These are phyloP conservation scores for Orbilia oligospora DNA, from an alignment of 2,329 filamentous ascomycete genomes.

Conservation along the genomic window DNA sequence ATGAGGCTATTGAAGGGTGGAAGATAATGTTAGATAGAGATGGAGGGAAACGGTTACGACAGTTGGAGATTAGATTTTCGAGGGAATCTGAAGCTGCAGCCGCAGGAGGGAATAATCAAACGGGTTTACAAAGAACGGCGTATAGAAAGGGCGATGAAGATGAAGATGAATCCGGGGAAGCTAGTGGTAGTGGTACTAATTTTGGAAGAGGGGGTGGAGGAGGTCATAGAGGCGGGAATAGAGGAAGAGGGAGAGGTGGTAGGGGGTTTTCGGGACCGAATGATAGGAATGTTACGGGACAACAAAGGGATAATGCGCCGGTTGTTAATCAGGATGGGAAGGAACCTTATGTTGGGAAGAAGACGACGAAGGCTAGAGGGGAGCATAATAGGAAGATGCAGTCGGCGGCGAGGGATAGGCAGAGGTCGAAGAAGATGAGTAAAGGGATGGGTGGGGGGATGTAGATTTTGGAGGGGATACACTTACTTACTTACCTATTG, in stretches of 20 bases:
- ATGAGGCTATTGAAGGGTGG: slow-evolving; percentile 95
- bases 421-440: slow-evolving; percentile 54
- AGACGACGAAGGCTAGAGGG: slow-evolving; percentile 54
- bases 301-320: slow-evolving; percentile 44
- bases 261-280: slow-evolving; percentile 41
- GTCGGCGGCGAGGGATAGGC: slow-evolving; percentile 48
- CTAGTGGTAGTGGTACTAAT: neutral
- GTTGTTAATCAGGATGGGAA: slow-evolving; percentile 33
- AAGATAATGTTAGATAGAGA: slow-evolving; percentile 67
- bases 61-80: slow-evolving; percentile 50
- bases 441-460: slow-evolving; percentile 34
- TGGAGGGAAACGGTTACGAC: slow-evolving; percentile 40
- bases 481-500: too few species aligned
- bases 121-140: slow-evolving; percentile 29
- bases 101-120: slow-evolving; percentile 2
- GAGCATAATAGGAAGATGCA: slow-evolving; percentile 57
- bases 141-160: slow-evolving; percentile 46
- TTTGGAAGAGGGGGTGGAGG: neutral
- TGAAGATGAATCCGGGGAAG: slow-evolving; percentile 18
- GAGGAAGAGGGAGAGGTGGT: neutral
- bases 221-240: neutral
- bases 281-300: slow-evolving; percentile 43
- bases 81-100: slow-evolving; percentile 12
- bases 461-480: too few species aligned
- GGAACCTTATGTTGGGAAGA: slow-evolving; percentile 42